These are phyloP conservation scores for Xylariaceae sp. DNA, from an alignment of 2,329 filamentous ascomycete species.

Conservation along the genomic window DNA sequence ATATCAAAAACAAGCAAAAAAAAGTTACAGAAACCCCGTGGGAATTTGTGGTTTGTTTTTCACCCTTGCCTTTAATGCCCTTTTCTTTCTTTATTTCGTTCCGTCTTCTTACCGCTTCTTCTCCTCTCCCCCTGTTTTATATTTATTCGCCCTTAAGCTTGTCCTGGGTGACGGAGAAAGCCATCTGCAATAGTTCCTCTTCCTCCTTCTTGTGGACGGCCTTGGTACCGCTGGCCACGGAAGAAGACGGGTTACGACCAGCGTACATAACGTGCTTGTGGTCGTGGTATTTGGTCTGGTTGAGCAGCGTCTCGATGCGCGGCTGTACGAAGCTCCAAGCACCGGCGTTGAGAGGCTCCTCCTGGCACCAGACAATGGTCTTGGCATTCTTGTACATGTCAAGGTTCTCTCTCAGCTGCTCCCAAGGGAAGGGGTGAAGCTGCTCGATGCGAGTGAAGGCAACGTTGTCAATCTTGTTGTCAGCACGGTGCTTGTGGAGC, in stretches of 20 bases:
- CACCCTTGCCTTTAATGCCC: too few relatives aligned
- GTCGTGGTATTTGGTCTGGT: conserved; percentile 87
- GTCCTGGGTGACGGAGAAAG: conserved; percentile 60
- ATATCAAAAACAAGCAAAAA: conserved; percentile 28
- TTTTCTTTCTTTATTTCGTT: too few relatives aligned
- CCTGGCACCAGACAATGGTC: conserved; percentile 95
- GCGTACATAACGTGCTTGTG: conserved; percentile 97
- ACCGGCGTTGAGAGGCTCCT: conserved; percentile 95
- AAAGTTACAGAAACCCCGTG: conserved; percentile 10
- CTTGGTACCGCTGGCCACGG: conserved; percentile 91
- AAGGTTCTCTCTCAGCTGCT: conserved; percentile 91
- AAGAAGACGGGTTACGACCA: conserved; percentile 86
- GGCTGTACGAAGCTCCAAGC: conserved; percentile 98
- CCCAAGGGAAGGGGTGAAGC: conserved; percentile 98
- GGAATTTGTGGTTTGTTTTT: too few relatives aligned
- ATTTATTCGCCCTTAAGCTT: conserved; percentile 62
- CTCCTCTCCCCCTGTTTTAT: too few relatives aligned
- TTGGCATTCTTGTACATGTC: conserved; percentile 96
- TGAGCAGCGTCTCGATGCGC: conserved; percentile 91
- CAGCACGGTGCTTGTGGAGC: conserved; percentile 82
- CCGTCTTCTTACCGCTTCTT: too few relatives aligned
- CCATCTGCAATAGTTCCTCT: conserved; percentile 67
- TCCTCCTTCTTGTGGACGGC: conserved; percentile 85
- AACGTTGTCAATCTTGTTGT: conserved; percentile 81
- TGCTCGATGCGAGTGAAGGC: conserved; percentile 96